Evolutionary conservation across 2,329 filamentous ascomycete genomes (phyloP).

Genomic region (Exophiala lecanii-corni): DNA sequence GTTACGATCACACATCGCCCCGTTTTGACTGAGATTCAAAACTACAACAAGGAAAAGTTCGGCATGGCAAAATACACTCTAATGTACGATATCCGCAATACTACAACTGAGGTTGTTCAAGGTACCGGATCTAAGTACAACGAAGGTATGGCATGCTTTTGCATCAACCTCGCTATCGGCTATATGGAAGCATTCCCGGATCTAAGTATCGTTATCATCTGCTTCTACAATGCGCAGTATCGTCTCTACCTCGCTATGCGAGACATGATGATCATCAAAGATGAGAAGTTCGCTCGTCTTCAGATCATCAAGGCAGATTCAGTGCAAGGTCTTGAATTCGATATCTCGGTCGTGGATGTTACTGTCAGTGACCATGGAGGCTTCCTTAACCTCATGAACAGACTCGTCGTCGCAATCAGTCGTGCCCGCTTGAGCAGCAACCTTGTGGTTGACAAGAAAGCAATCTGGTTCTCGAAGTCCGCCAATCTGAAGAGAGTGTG

Average conservation of each 20-base stretch:
- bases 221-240: constrained; percentile 5
- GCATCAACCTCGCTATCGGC: background rate
- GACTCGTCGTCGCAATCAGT: background rate
- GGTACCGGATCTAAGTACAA: constrained; percentile 3
- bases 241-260: background rate
- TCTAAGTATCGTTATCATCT: background rate
- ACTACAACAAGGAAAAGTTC: background rate
- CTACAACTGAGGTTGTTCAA: background rate
- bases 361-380: background rate
- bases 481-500: background rate
- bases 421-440: background rate
- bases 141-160: background rate
- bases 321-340: constrained; percentile 2
- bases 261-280: constrained; percentile 1
- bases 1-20: background rate
- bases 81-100: constrained; percentile 73
- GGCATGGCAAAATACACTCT: constrained; percentile 77
- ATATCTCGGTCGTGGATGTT: background rate
- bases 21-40: background rate
- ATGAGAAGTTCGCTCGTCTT: background rate
- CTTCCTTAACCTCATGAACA: background rate
- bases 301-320: constrained; percentile 2
- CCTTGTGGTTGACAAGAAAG: background rate
- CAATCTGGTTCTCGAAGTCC: background rate
- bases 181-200: background rate